Percentiles rank a stretch among this genome's conserved stretches.
Conservation (phyloP, 495 filamentous ascomycete genomes). For the Xylaria sp. region DNA sequence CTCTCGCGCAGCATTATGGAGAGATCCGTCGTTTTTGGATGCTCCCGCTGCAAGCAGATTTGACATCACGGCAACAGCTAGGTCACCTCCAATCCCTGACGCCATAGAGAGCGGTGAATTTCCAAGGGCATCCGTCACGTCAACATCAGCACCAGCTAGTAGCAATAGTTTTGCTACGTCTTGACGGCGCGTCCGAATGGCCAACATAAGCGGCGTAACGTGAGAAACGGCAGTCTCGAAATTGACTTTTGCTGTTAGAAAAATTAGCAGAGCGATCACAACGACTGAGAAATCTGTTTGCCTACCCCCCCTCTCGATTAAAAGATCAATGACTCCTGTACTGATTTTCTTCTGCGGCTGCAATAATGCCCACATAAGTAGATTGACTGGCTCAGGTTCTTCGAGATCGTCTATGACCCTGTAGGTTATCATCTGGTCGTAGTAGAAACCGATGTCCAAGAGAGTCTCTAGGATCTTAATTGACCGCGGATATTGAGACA, state of each 20-base stretch:
- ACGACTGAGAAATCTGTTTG: background rate
- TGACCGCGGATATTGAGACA: conserved; percentile 54
- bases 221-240: conserved; percentile 51
- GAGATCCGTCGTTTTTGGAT: conserved; percentile 54
- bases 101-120: conserved; percentile 58
- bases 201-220: conserved; percentile 56
- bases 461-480: conserved; percentile 48
- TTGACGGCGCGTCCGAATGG: conserved; percentile 49
- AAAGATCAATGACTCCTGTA: conserved; percentile 48
- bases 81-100: conserved; percentile 53
- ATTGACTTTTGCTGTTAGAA: conserved; percentile 51
- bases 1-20: conserved; percentile 57
- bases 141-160: conserved; percentile 54
- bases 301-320: conserved; percentile 50
- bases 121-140: conserved; percentile 49
- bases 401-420: conserved; percentile 47
- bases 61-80: conserved; percentile 53
- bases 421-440: conserved; percentile 48
- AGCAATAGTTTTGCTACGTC: conserved; percentile 53
- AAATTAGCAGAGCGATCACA: conserved; percentile 26
- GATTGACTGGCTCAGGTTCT: conserved; percentile 49
- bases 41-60: conserved; percentile 53
- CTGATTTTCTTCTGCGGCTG: conserved; percentile 60
- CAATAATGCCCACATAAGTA: conserved; percentile 55
- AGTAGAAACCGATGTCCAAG: conserved; percentile 55